phyloP scores from a whole-genome alignment of 108 stramenopile species.

The Seminavis robusta region DNA sequence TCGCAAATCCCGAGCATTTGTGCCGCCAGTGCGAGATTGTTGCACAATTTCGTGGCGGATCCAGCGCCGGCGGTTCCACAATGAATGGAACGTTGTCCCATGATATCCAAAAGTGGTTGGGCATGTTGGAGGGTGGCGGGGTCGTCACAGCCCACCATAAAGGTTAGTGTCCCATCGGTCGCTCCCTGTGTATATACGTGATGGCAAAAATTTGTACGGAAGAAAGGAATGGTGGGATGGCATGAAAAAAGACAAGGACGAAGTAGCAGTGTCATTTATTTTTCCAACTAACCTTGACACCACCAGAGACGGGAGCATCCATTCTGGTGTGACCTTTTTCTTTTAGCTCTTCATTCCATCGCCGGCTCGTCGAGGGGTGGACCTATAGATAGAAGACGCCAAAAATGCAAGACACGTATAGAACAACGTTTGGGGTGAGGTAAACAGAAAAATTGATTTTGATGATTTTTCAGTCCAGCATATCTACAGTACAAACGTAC shows the following conservation, averaged over 20 bases:
- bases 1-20: slow-evolving; percentile 92
- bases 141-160: slow-evolving; percentile 84
- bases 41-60: slow-evolving; percentile 86
- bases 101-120: slow-evolving; percentile 50
- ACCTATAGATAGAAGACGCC: too few relatives aligned
- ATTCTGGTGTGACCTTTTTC: slow-evolving; percentile 10
- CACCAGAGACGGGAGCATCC: slow-evolving; percentile 96
- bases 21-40: slow-evolving; percentile 90
- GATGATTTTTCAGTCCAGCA: too few relatives aligned
- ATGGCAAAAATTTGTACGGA: too few relatives aligned
- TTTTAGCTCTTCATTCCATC: slow-evolving; percentile 18
- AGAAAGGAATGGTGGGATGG: too few relatives aligned
- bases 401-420: too few relatives aligned
- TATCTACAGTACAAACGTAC: too few relatives aligned
- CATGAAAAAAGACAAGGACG: too few relatives aligned
- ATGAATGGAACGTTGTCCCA: slow-evolving; percentile 75
- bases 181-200: too few relatives aligned
- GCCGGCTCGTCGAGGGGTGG: slow-evolving; percentile 45
- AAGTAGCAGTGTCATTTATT: too few relatives aligned
- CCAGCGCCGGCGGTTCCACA: slow-evolving; percentile 87
- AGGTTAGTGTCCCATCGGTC: slow-evolving; percentile 84
- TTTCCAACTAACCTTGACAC: too few relatives aligned
- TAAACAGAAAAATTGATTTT: too few relatives aligned
- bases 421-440: too few relatives aligned
- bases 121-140: slow-evolving; percentile 27